phyloP scores from a whole-genome alignment of 169 alveolate species.

The Hepatocystis sp. region DNA sequence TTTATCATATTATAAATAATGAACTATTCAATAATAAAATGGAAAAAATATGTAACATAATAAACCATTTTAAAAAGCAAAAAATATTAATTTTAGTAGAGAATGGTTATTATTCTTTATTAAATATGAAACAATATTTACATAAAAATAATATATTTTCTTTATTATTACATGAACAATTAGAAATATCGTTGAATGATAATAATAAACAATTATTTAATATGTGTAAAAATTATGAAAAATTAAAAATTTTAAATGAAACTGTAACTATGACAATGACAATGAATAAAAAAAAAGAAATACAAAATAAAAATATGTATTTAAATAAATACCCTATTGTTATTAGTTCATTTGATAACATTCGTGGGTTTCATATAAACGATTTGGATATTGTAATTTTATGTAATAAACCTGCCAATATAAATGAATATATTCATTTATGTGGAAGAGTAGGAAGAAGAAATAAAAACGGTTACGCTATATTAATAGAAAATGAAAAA shows the following conservation, averaged over 20 bases:
- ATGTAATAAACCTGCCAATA: constrained; percentile 65
- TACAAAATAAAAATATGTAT: neutral
- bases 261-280: neutral
- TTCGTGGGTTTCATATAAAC: constrained; percentile 73
- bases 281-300: neutral
- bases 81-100: constrained; percentile 53
- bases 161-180: constrained; percentile 39
- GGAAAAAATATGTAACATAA: constrained; percentile 26
- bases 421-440: constrained; percentile 66
- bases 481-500: constrained; percentile 56
- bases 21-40: constrained; percentile 36
- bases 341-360: constrained; percentile 69
- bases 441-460: constrained; percentile 74
- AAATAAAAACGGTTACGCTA: constrained; percentile 36
- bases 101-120: constrained; percentile 63
- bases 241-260: constrained; percentile 40
- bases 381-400: constrained; percentile 49
- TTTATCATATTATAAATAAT: constrained; percentile 32
- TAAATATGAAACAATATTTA: constrained; percentile 22
- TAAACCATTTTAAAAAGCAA: constrained; percentile 28
- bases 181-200: constrained; percentile 38
- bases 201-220: constrained; percentile 19
- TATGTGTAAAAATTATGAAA: constrained; percentile 43
- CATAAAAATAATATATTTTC: constrained; percentile 30
- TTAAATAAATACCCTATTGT: constrained; percentile 58